Percentiles rank a stretch among this genome's conserved stretches.
Conservation (phyloP, 805 yeast genomes). For the Zygoascus ofunaensis region DNA sequence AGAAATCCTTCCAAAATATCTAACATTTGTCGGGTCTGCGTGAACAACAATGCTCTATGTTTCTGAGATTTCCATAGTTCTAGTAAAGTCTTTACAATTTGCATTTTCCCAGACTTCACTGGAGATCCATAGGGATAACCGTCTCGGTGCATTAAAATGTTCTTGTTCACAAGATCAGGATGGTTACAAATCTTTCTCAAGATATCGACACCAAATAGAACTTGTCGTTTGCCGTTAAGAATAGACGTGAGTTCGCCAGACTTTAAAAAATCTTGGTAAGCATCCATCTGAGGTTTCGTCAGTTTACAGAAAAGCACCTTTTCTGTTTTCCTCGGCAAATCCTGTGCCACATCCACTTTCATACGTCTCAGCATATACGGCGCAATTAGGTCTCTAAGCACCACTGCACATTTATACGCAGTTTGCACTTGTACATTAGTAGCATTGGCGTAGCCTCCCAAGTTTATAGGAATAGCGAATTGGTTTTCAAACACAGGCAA, state of each 20-base stretch:
- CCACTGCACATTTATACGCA: slow-evolving; percentile 91
- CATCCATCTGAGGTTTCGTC: slow-evolving; percentile 63
- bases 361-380: slow-evolving; percentile 83
- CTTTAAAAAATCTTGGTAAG: slow-evolving; percentile 64
- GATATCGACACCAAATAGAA: slow-evolving; percentile 82
- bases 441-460: slow-evolving; percentile 98
- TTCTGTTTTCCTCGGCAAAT: slow-evolving; percentile 85
- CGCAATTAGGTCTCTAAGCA: slow-evolving; percentile 75
- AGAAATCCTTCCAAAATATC: slow-evolving; percentile 72
- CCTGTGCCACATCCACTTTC: slow-evolving; percentile 91
- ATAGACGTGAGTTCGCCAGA: slow-evolving; percentile 70
- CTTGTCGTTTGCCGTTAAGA: slow-evolving; percentile 65
- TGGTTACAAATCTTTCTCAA: slow-evolving; percentile 91
- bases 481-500: slow-evolving; percentile 90
- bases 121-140: slow-evolving; percentile 37
- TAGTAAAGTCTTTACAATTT: slow-evolving; percentile 68
- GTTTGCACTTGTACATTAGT: slow-evolving; percentile 92
- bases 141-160: slow-evolving; percentile 27
- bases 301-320: slow-evolving; percentile 87
- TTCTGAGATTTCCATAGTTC: slow-evolving; percentile 68
- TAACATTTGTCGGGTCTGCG: slow-evolving; percentile 92
- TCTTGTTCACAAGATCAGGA: slow-evolving; percentile 67
- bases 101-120: slow-evolving; percentile 74
- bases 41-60: slow-evolving; percentile 74
- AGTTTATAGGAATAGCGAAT: slow-evolving; percentile 83